Evolutionary conservation across 2,329 filamentous ascomycete species (phyloP), one percentile per base, ranked within the genome.

Genomic region (Cercospora zeae-maydis): DNA sequence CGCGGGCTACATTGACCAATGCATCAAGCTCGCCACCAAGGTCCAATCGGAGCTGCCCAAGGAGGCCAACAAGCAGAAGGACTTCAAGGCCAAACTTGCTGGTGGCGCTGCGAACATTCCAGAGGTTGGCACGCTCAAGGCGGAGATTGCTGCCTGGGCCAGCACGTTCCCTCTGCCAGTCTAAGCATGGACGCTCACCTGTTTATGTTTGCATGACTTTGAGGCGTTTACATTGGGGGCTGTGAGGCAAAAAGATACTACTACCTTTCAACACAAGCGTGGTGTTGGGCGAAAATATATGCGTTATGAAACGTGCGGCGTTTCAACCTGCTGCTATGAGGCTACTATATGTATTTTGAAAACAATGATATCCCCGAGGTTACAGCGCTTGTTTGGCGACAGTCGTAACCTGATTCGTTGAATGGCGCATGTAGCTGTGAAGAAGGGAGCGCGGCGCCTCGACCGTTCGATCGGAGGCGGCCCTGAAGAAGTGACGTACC

Each of bases 31-130:
- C 75, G 91, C 89, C 85, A 92, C 92, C 85, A 88, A 93, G 75
- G 84, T 96, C 72, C 95, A 98, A 83, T 83, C 77, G 63, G 82
- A 84, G 68, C 86, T 98, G 24, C 93, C 95, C 78, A 97, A 97
- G 87, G 90, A 95, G 80, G 92, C 91, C 75, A 99, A 98, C 88
- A 97, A 96, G 88, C 91, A 96, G 79, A 98, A 98, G 88, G 95
- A 99, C 84, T 98, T 99, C 89, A 96, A 93, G 85, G 88, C 87
- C 77, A 93, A 92, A 86, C 91, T 96, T 66, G 86, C 90, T 63
- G 81, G 84, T 70, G 93, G 92, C 68, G 85, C 96, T 54, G 79
- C 86, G 65, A 58, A 49, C 58, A 54, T 66, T 34, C 65, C 64
- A 37, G 90, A 93, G 83, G 93, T 99, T 80, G 88, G 90, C 77